Evolutionary conservation across 768 basidiomycete genomes (phyloP), one percentile per base, ranked within the genome.

Genomic region (Psilocybe tampanensis): DNA sequence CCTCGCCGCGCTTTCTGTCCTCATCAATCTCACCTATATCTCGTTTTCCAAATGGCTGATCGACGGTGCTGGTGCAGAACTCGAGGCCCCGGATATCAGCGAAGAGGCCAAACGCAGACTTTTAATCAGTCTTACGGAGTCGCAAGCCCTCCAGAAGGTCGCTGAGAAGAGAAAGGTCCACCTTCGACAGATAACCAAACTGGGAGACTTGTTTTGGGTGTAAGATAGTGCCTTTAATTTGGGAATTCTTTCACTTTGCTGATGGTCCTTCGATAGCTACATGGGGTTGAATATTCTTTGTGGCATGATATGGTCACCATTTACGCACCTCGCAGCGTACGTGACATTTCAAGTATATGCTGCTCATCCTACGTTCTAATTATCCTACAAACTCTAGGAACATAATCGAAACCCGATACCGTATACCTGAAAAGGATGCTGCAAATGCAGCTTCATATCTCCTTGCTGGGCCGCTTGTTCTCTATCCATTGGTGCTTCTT

Each of bases 151-250:
- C 47, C 77, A 85, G 63, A 82, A 78, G 58, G 86, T 89, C 7
- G 86, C 88, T 3, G 80, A 80, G 60, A 90, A 89, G 70, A 80
- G 80, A 33, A 78, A 73, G 62, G 88, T 92, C 17, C 76, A 83
- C 54, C 62, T 90, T 33, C 72, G 73, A 41, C 81, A 89, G 57
- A 78, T 92, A 36, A 77, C 82, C 1, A 80, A 81, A 60, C 76
- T 92, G 3, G 90, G 90, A 3, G 90, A 91, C 66, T 76, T 88
- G 11, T 90, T 91, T 60, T 91, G 89, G 89, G 85, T 84, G 85
- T 89, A 69, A 73, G 85, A 21, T 32, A 41, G 24, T 21, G 11
- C 3, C 36, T 44, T 55, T 11, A 22, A 42, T 15, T 12, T 22
- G 18, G 39, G 42, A 9, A 42, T 34, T 59, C 52, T 60, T 55